Evolutionary conservation across 345 rosid genomes (phyloP).

Genomic region (Populus pruinosa): DNA sequence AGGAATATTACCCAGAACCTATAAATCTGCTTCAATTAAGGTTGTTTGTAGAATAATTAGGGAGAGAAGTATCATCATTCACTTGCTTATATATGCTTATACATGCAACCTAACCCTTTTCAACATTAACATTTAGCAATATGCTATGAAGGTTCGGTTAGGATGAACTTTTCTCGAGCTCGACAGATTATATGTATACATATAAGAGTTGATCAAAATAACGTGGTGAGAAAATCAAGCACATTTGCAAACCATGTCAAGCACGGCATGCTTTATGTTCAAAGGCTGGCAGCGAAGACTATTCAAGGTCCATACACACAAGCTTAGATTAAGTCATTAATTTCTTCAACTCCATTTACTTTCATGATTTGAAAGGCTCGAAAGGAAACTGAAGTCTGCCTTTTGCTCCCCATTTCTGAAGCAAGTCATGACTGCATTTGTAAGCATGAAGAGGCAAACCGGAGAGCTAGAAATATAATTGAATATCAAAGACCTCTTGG

Average conservation of each 20-base stretch:
- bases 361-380: not conserved
- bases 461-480: not conserved
- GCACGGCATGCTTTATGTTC: conserved; percentile 1
- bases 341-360: too few species aligned
- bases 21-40: too few species aligned
- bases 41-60: not conserved
- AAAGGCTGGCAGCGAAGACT: not conserved
- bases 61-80: not conserved
- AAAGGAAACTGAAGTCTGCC: not conserved
- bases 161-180: not conserved
- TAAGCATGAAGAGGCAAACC: not conserved
- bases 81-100: too few species aligned
- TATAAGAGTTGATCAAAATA: too few species aligned
- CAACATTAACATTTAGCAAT: not conserved
- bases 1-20: not conserved
- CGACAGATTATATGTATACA: too few species aligned
- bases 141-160: not conserved
- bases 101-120: not conserved
- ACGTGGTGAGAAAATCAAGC: not conserved
- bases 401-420: not conserved
- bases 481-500: not conserved
- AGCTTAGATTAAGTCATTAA: too few species aligned
- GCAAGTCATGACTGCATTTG: not conserved
- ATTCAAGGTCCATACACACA: too few species aligned
- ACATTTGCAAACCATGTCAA: conserved; percentile 6